Evolutionary conservation across 768 basidiomycete genomes (phyloP).

Genomic region (Amanita thiersii): DNA sequence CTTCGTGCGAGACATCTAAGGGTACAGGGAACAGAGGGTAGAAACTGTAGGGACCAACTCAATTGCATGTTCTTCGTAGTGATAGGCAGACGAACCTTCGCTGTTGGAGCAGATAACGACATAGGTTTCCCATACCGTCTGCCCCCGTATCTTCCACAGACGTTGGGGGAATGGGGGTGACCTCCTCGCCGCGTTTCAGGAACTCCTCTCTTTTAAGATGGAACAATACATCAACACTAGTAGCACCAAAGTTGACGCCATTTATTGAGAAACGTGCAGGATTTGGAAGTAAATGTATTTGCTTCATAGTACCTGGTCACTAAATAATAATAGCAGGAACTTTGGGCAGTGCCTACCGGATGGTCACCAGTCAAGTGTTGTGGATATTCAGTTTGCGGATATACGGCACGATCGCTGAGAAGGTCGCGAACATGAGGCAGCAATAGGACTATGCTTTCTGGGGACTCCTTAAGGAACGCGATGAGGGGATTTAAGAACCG

Average conservation of each 20-base stretch:
- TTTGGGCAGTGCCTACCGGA: constrained; percentile 32
- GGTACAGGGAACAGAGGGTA: constrained; percentile 94
- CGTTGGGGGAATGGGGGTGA: constrained; percentile 34
- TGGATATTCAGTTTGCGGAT: constrained; percentile 70
- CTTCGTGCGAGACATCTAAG: constrained; percentile 59
- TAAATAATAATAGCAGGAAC: background rate
- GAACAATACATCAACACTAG: constrained; percentile 84
- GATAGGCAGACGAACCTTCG: constrained; percentile 48
- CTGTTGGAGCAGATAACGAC: constrained; percentile 79
- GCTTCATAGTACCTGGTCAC: constrained; percentile 30
- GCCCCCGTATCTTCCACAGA: constrained; percentile 34
- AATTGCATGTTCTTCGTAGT: constrained; percentile 1
- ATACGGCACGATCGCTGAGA: constrained; percentile 70
- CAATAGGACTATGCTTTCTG: constrained; percentile 66
- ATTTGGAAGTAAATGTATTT: constrained; percentile 77
- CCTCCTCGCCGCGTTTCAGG: constrained; percentile 56
- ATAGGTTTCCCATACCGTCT: constrained; percentile 77
- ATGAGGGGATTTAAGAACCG: constrained; percentile 53
- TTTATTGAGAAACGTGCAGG: constrained; percentile 84
- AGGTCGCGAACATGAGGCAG: constrained; percentile 82
- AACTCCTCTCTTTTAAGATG: constrained; percentile 84
- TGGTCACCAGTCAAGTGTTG: constrained; percentile 33
- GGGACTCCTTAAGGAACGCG: constrained; percentile 49
- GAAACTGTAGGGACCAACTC: constrained; percentile 45
- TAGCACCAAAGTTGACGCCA: constrained; percentile 68